Conservation (phyloP, 345 rosid species). For the Clarkia xantiana region DNA sequence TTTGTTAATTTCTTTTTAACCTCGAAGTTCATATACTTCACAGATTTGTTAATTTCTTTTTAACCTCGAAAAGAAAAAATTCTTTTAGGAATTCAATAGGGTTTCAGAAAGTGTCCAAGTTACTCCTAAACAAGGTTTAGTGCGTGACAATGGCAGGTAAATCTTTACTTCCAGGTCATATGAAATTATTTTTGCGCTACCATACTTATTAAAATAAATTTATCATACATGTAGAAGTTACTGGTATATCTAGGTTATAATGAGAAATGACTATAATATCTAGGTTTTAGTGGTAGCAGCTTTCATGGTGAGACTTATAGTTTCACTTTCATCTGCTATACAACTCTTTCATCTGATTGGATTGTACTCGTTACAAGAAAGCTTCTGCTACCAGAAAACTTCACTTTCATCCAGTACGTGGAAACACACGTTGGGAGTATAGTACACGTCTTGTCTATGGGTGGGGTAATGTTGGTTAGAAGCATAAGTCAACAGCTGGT, state of each 20-base stretch:
- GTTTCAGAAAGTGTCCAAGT: slow-evolving; percentile 87
- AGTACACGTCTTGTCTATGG: slow-evolving; percentile 83
- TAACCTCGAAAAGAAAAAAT: not conserved
- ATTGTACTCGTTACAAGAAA: slow-evolving; percentile 3
- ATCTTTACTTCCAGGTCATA: not conserved
- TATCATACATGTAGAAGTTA: no score
- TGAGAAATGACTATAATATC: no score
- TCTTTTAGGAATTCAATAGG: slow-evolving; percentile 50
- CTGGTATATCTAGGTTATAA: no score
- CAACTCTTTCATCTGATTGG: not conserved
- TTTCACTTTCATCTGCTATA: not conserved
- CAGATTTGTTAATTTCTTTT: no score
- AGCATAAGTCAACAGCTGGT: slow-evolving; percentile 89
- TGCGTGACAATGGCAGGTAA: slow-evolving; percentile 61
- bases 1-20: no score
- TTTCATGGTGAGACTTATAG: not conserved
- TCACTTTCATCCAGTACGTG: no score
- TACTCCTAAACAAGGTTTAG: slow-evolving; percentile 87
- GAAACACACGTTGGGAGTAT: slow-evolving; percentile 90
- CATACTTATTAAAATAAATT: no score
- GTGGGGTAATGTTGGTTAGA: slow-evolving; percentile 76
- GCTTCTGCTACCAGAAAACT: slow-evolving; percentile 35
- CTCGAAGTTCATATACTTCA: no score
- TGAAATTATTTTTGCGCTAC: no score
- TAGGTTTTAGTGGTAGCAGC: not conserved